These are phyloP conservation scores for Zygosaccharomyces sapae DNA, from an alignment of 1,139 yeast genomes.

Conservation along the genomic window DNA sequence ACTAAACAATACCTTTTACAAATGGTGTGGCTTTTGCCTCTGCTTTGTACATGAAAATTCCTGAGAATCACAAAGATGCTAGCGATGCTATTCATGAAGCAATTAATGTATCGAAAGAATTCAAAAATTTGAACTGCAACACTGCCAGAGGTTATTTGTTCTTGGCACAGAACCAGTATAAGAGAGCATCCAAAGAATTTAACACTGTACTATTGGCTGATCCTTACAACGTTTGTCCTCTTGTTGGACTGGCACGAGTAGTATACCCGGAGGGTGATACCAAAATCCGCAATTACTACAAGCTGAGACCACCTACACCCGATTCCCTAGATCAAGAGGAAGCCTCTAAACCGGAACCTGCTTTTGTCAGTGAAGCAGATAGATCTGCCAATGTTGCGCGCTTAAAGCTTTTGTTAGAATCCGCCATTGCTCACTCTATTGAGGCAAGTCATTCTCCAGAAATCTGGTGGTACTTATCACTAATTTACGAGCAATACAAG, in stretches of 20 bases:
- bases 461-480: constrained; percentile 68
- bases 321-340: neutral
- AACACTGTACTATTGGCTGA: constrained; percentile 61
- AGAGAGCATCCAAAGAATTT: constrained; percentile 58
- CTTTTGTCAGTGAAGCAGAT: constrained; percentile 48
- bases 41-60: constrained; percentile 52
- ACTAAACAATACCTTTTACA: constrained; percentile 45
- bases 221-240: constrained; percentile 50
- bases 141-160: constrained; percentile 52
- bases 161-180: constrained; percentile 31
- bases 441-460: constrained; percentile 60
- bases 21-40: constrained; percentile 71
- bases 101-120: constrained; percentile 38
- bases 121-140: constrained; percentile 44
- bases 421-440: constrained; percentile 45
- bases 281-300: constrained; percentile 16
- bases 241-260: constrained; percentile 61
- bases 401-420: constrained; percentile 58
- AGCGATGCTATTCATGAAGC: constrained; percentile 75
- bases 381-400: constrained; percentile 62
- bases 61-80: constrained; percentile 55
- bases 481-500: constrained; percentile 58
- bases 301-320: constrained; percentile 9
- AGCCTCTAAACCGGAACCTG: constrained; percentile 3
- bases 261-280: constrained; percentile 38